A percentile compares a stretch with the other conserved stretches of the same genome.
These are phyloP conservation scores for Umbelopsis isabellina DNA, from an alignment of 192 early-diverging fungal genomes.

Conservation along the genomic window DNA sequence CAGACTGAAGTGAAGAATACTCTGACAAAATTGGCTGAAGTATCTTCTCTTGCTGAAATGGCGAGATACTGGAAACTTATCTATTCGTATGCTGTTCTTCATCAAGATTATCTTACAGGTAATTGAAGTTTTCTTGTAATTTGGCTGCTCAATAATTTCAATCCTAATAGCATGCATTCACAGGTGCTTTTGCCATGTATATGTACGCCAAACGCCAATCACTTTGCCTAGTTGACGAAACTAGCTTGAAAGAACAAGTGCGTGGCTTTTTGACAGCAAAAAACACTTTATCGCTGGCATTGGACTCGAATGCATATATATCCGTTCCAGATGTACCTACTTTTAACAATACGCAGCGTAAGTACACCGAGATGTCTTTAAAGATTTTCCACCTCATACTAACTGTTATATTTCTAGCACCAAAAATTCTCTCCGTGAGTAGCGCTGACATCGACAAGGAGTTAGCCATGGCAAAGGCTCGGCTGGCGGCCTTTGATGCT, in stretches of 20 bases:
- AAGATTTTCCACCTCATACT: not conserved
- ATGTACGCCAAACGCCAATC: slow-evolving; percentile 19
- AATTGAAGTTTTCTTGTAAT: not conserved
- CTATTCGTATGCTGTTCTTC: slow-evolving; percentile 19
- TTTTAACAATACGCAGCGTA: not conserved
- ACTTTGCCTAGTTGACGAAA: not conserved
- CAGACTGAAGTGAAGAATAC: slow-evolving; percentile 20
- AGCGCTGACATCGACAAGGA: slow-evolving; percentile 9
- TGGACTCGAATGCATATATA: not conserved
- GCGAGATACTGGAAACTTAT: slow-evolving; percentile 16
- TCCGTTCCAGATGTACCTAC: not conserved
- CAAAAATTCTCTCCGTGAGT: slow-evolving; percentile 2
- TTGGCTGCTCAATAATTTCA: not conserved
- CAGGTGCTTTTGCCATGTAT: slow-evolving; percentile 25
- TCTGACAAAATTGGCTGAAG: slow-evolving; percentile 6
- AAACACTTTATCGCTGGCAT: not conserved
- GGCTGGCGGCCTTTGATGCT: not conserved
- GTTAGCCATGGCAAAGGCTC: not conserved
- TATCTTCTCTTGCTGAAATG: not conserved
- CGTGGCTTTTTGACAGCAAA: slow-evolving; percentile 17
- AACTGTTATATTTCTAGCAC: not conserved
- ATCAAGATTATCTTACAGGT: slow-evolving; percentile 18
- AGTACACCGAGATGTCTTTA: not conserved
- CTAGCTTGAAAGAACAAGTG: slow-evolving; percentile 16
- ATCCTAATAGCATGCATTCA: not conserved